phyloP scores from a whole-genome alignment of 2,329 filamentous ascomycete species.

The Amylocarpus encephaloides region DNA sequence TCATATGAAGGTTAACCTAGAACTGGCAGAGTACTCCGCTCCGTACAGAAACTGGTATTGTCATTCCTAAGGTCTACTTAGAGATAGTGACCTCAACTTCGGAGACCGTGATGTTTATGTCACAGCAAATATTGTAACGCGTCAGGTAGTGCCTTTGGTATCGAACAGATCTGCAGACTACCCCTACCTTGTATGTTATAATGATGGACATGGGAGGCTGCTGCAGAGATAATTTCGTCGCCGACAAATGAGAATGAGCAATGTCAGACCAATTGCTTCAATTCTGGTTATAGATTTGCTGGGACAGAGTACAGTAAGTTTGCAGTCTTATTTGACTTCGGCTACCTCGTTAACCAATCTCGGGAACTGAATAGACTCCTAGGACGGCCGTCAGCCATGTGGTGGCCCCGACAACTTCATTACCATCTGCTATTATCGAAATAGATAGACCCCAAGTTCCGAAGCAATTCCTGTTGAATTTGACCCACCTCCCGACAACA shows the following conservation, averaged over 20 bases:
- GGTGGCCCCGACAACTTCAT: conserved; percentile 31
- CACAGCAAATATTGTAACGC: conserved; percentile 30
- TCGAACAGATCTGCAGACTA: conserved; percentile 29
- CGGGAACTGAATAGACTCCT: conserved; percentile 23
- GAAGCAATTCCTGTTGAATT: conserved; percentile 5
- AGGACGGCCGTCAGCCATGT: conserved; percentile 18
- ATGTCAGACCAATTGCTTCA: conserved; percentile 30
- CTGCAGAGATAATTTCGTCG: conserved; percentile 29
- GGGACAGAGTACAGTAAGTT: conserved; percentile 30
- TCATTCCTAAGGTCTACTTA: background rate
- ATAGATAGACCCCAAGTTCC: conserved; percentile 23
- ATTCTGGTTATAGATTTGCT: conserved; percentile 31
- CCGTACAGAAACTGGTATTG: conserved; percentile 31
- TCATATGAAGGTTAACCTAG: conserved; percentile 33
- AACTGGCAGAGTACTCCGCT: no score
- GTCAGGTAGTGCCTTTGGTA: conserved; percentile 34
- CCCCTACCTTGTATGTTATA: conserved; percentile 37
- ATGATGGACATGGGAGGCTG: conserved; percentile 34
- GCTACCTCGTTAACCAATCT: background rate
- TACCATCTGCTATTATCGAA: conserved; percentile 31
- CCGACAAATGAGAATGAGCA: conserved; percentile 33
- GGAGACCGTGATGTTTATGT: conserved; percentile 34
- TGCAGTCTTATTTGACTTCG: background rate
- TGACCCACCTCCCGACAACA: background rate
- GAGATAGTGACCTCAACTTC: conserved; percentile 32